Base-by-base conservation (phyloP, 768 basidiomycete genomes). In the Boletus vinaceobasis region DNA sequence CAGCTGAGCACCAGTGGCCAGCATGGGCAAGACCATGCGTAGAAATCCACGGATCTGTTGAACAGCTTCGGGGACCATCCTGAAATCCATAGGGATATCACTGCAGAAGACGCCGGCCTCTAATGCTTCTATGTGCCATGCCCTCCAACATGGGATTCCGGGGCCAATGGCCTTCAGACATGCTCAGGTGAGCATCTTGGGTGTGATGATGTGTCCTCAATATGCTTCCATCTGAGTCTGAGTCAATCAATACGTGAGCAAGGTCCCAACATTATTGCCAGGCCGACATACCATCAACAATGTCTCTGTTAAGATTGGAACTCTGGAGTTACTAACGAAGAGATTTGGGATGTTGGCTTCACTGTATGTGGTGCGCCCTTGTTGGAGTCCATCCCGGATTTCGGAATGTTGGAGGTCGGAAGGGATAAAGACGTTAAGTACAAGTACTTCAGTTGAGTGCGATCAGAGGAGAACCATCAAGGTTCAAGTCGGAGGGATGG, bases 101-200 rank as follows among this genome's bases (percentile, higher is more conserved):
- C 91, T 95, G 23, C 97, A 82, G 72, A 99, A 99, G 5, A 99
- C 97, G 3, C 97, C 97, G 21, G 97, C 97, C 72, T 98, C 97
- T 17, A 99, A 75, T 6, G 97, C 97, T 73, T 99, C 97, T 59
- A 99, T 97, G 69, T 98, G 97, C n/a, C n/a, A n/a, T n/a, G n/a
- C 17, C 97, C 97, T 46, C 97, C 97, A 43, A 99, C 97, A 63
- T 98, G 98, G 0, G 97, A 98, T 71, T 99, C 97, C 0, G 94
- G 94, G 0, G 94, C 88, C 10, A 98, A 74, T 99, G 97, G 0
- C 97, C 97, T 45, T 99, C 90, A 61, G 90, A 93, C 82, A 96
- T 94, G 56, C 85, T 88, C 14, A 93, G 86, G 60, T 96, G 86
- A 2, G 85, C 79, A 52, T 98, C 97, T 71, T 98, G 5, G 97